Evolutionary conservation across 2,329 filamentous ascomycete genomes (phyloP), one percentile per base, ranked within the genome.

Genomic region (Cadophora sp.): DNA sequence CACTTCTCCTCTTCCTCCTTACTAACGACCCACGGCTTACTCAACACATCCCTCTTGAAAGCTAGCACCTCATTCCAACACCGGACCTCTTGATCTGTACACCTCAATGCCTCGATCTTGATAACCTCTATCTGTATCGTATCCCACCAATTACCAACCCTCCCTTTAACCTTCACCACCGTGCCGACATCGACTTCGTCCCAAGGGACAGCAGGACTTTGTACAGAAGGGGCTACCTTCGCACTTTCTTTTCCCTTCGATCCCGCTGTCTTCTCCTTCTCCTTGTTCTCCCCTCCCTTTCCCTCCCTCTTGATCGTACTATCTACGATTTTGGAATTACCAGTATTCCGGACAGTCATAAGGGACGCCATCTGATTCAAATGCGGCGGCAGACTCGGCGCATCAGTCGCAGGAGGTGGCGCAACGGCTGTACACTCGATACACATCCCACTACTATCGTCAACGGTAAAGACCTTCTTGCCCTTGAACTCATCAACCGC

Each of bases 391-490:
- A 66, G 22, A 50, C 24, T 31, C 16, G 56, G 43, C 16, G 24
- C 29, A 24, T 11, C 34, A 29, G 16, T 19, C 24, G 53, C 40
- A 19, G 37, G 61, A 16, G 58, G 46, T 27, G 75, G 74, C 11
- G 70, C 46, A 22, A 67, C 66, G 65, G 72, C 77, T 7, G 69
- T 74, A 61, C 76, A 77, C 64, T 90, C 85, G 26, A 91, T 85
- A 67, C 84, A 88, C 27, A 78, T 79, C 16, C 89, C 89, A 71
- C 86, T 89, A 76, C 88, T 87, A 77, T 91, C 89, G 73, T 91
- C 89, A n/a, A 91, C 77, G 1, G 84, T 89, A 73, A 85, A 88
- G 50, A 86, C 79, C 55, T 80, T 82, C 43, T 81, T 81, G 43
- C 79, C 79, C 43, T 74, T 70, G 66, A 81, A 85, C 26, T 88